Evolutionary conservation across 2,329 filamentous ascomycete species (phyloP), one percentile per base, ranked within the genome.

Genomic region (Verticillium nubilum): DNA sequence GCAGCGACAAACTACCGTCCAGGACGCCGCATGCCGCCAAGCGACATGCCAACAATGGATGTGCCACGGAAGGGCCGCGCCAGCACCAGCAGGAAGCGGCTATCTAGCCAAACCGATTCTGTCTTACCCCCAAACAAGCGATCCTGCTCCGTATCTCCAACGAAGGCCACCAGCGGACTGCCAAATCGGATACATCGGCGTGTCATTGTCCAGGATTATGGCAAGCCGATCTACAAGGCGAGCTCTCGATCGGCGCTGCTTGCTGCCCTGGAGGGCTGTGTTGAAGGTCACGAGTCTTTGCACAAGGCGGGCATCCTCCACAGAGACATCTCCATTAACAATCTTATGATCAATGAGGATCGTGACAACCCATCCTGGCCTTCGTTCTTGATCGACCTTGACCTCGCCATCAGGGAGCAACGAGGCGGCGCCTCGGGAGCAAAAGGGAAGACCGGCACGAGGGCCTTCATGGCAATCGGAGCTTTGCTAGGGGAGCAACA

Each of bases 331-430:
- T 80, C 76, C 1, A 69, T 74, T 26, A 72, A 74, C 52, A 81
- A 81, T 61, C 70, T 81, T 12, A 75, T 81, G 64, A 72, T 82
- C 2, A 79, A 80, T 62, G 69, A 80, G 60, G 72, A 80, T 13
- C 57, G 69, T 15, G 58, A 70, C 0, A 75, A 76, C 61, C 68
- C 67, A 27, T 79, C 68, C 10, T 75, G 67, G 73, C 66, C 54
- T 54, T 61, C 68, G 1, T 80, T 79, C 54, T 64, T 78, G 28
- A 78, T 80, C 57, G 73, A 79, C 60, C 72, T 81, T 52, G 72
- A 75, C 60, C 65, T 73, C 13, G 66, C 69, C 4, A 72, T 80
- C 52, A 72, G 65, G 60, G 67, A 69, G 50, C 23, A 70, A 31
- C 70, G 72, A 35, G 66, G 69, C 52, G 33, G 26, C 5, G 61